Evolutionary conservation across 306 rosid genomes (phyloP).

Genomic region (Dalbergia cochinchinensis): DNA sequence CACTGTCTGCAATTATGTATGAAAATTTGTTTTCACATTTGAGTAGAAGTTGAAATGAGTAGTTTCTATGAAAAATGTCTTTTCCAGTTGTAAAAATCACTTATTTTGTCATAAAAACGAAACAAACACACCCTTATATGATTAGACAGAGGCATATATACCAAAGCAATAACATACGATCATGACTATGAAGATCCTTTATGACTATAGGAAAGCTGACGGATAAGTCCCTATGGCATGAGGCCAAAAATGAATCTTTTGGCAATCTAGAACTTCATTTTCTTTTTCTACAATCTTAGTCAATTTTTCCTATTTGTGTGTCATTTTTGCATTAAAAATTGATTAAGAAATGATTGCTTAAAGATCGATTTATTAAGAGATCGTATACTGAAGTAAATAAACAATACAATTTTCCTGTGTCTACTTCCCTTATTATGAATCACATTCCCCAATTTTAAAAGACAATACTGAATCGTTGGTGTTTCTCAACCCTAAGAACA

Average conservation of each 20-base stretch:
- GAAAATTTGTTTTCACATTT: neutral
- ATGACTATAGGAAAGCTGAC: neutral
- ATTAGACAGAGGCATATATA: neutral
- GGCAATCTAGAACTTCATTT: slow-evolving; percentile 23
- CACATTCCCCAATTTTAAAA: neutral
- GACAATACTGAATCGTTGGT: neutral
- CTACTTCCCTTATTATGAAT: slow-evolving; percentile 9
- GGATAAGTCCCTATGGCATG: slow-evolving; percentile 2
- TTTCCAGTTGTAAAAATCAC: too few relatives aligned
- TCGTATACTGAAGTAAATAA: neutral
- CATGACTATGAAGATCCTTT: neutral
- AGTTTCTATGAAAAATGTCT: too few relatives aligned
- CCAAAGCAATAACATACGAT: neutral
- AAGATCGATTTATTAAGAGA: slow-evolving; percentile 12
- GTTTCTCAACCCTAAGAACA: slow-evolving; percentile 20
- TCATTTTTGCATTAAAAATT: neutral
- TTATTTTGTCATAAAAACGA: neutral
- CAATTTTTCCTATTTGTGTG: too few relatives aligned
- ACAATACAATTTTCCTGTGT: neutral
- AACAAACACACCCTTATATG: neutral
- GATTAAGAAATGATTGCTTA: neutral
- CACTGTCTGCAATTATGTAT: slow-evolving; percentile 71
- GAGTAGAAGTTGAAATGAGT: neutral
- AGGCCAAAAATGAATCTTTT: slow-evolving; percentile 19
- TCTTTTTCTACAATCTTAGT: neutral